A percentile compares a stretch with the other conserved stretches of the same genome.
phyloP scores from a whole-genome alignment of 805 yeast genomes.

The Wickerhamiella nectarea region DNA sequence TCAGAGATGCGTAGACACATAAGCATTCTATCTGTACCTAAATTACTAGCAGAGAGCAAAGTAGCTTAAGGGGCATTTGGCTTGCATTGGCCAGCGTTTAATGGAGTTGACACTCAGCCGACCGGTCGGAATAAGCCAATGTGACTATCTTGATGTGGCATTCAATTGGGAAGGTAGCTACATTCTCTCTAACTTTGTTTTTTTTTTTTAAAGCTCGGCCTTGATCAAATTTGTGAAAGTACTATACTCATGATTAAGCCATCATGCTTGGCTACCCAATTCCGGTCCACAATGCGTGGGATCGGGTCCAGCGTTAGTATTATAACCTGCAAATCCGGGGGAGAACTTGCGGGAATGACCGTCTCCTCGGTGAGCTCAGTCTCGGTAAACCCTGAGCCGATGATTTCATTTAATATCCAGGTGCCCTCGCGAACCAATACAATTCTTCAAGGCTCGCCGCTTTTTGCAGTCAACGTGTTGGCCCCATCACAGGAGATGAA shows the following conservation, averaged over 20 bases:
- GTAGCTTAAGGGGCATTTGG: too few relatives aligned
- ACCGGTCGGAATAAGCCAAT: too few relatives aligned
- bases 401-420: constrained; percentile 75
- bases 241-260: not conserved
- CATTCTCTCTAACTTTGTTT: too few relatives aligned
- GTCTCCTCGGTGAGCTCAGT: constrained; percentile 76
- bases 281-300: not conserved
- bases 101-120: too few relatives aligned
- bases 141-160: too few relatives aligned
- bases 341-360: constrained; percentile 52
- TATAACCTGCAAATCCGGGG: constrained; percentile 3
- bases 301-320: constrained; percentile 7
- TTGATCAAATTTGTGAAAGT: too few relatives aligned
- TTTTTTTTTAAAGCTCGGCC: too few relatives aligned
- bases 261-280: not conserved
- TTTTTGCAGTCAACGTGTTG: constrained; percentile 63
- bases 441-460: constrained; percentile 38
- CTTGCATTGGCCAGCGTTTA: too few relatives aligned
- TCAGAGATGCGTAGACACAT: too few relatives aligned
- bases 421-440: constrained; percentile 72
- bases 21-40: too few relatives aligned
- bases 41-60: too few relatives aligned
- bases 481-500: constrained; percentile 46
- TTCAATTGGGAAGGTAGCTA: too few relatives aligned
- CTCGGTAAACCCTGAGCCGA: constrained; percentile 61